A percentile compares a stretch with the other conserved stretches of the same genome.
These are phyloP conservation scores for Acanthamoeba royreba DNA, from an alignment of 208 protist species.

Conservation along the genomic window DNA sequence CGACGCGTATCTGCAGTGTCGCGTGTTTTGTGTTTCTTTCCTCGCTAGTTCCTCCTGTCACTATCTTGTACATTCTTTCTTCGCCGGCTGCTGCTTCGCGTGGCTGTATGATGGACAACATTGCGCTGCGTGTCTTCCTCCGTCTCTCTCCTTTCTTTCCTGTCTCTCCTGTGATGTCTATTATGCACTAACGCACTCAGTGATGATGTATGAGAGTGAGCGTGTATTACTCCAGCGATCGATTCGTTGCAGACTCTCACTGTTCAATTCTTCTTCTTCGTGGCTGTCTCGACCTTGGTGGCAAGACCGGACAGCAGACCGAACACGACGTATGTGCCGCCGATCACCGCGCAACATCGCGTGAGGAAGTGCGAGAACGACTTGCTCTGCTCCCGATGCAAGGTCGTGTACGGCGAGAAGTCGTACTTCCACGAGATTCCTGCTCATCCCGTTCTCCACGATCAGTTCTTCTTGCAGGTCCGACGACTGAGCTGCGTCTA, in stretches of 20 bases:
- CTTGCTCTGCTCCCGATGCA: neutral
- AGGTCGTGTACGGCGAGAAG: neutral
- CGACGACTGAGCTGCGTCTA: no score
- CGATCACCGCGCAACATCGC: constrained; percentile 25
- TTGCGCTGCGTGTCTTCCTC: no score
- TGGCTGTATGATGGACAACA: no score
- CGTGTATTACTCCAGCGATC: no score
- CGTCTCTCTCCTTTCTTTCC: neutral
- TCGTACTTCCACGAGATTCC: neutral
- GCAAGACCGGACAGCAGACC: neutral
- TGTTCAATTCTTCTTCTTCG: neutral
- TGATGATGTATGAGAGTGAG: neutral
- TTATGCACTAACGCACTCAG: neutral
- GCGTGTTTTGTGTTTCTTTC: neutral
- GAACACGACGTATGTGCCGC: neutral
- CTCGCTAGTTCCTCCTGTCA: neutral
- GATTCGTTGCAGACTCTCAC: neutral
- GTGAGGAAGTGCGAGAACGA: constrained; percentile 48
- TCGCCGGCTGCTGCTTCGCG: no score
- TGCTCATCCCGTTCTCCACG: neutral
- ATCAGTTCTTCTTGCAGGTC: neutral
- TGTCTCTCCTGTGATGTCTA: neutral
- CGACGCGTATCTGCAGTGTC: neutral
- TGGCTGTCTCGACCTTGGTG: neutral
- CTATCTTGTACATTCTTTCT: neutral